Percentiles rank a stretch among this genome's conserved stretches.
Conservation (phyloP, 306 rosid species). For the Quercus wislizeni region DNA sequence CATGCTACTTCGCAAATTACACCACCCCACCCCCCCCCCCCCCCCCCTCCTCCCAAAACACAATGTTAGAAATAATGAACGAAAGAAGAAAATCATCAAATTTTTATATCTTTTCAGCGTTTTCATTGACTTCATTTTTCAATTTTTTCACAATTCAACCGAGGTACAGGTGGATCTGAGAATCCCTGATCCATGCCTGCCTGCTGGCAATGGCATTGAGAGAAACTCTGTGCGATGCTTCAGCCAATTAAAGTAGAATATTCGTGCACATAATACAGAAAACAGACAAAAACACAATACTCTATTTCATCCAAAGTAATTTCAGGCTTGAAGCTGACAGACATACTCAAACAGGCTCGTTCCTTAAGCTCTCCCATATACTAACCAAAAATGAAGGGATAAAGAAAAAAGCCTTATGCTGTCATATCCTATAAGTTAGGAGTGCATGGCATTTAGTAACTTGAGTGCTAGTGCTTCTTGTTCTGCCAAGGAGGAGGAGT, state of each 20-base stretch:
- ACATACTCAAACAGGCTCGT: neutral
- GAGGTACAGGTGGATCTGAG: neutral
- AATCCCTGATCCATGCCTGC: neutral
- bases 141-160: no score
- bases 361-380: no score
- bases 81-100: no score
- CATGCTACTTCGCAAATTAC: no score
- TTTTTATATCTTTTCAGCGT: no score
- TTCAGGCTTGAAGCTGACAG: neutral
- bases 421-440: slow-evolving; percentile 16
- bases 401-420: slow-evolving; percentile 27
- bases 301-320: neutral
- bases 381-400: neutral
- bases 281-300: neutral
- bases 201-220: neutral
- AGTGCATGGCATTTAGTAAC: slow-evolving; percentile 63
- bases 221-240: neutral
- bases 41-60: no score
- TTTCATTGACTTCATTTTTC: no score
- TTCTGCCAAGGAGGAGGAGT: slow-evolving; percentile 45
- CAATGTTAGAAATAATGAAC: no score
- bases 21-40: no score
- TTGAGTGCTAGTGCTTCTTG: slow-evolving; percentile 88
- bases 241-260: neutral
- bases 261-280: neutral